Evolutionary conservation across 306 rosid species (phyloP).

Genomic region (Ormosia semicastrata): DNA sequence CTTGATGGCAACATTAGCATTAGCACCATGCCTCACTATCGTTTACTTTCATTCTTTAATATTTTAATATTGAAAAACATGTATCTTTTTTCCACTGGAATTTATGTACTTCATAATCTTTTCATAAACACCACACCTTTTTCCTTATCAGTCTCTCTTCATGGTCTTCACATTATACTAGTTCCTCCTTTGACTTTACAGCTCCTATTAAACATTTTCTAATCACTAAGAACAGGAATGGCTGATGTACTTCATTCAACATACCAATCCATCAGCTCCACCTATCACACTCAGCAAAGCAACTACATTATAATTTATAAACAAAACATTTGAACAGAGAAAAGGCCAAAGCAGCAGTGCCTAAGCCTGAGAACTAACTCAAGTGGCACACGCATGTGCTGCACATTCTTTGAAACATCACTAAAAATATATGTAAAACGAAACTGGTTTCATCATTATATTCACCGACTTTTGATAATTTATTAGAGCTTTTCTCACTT

Average conservation of each 20-base stretch:
- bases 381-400: constrained; percentile 47
- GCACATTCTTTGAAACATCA: constrained; percentile 38
- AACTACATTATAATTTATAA: not conserved
- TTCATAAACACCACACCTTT: not conserved
- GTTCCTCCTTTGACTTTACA: constrained; percentile 37
- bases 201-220: constrained; percentile 14
- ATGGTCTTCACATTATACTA: constrained; percentile 1
- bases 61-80: constrained; percentile 22
- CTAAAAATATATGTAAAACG: constrained; percentile 10
- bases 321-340: constrained; percentile 1
- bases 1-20: constrained; percentile 1
- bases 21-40: constrained; percentile 21
- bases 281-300: constrained; percentile 14
- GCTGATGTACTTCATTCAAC: constrained; percentile 10
- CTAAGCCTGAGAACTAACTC: not conserved
- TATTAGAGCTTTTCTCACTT: constrained; percentile 26
- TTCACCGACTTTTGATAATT: constrained; percentile 31
- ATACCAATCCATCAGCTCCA: constrained; percentile 26
- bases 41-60: constrained; percentile 38
- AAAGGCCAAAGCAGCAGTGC: not conserved
- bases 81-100: constrained; percentile 27
- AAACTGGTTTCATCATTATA: constrained; percentile 42
- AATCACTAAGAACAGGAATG: not conserved
- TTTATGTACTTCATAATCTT: not conserved
- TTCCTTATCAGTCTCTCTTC: not conserved